A percentile compares a stretch with the other conserved stretches of the same genome.
Conservation (phyloP, 208 protist genomes). For the Leptomonas pyrrhocoris region DNA sequence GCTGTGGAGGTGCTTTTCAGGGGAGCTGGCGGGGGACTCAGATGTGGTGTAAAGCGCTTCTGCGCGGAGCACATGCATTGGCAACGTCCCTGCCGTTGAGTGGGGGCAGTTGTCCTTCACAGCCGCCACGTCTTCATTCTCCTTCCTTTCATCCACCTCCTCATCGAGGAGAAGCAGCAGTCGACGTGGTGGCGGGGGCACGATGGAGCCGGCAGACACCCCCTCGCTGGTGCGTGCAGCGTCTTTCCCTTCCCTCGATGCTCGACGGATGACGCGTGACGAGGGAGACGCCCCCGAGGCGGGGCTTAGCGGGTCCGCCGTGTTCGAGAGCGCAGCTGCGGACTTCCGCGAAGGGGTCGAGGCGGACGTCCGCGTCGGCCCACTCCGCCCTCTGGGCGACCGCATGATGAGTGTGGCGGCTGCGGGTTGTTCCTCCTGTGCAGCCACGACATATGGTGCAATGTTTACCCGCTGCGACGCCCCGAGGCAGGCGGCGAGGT, state of each 20-base stretch:
- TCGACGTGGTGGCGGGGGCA: neutral
- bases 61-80: neutral
- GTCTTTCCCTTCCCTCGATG: no score
- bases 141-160: neutral
- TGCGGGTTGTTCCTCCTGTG: neutral
- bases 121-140: neutral
- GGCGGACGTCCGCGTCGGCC: neutral
- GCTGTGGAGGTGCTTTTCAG: no score
- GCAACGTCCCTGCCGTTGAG: neutral
- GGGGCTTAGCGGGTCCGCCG: no score
- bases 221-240: no score
- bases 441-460: conserved; percentile 22
- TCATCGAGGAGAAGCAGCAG: neutral
- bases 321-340: no score
- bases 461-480: conserved; percentile 30
- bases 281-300: no score
- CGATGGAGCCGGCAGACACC: no score
- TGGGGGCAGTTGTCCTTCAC: neutral
- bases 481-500: conserved; percentile 45
- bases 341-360: neutral
- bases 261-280: no score
- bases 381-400: neutral
- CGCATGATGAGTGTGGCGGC: neutral
- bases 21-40: no score
- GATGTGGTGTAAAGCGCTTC: no score